Evolutionary conservation across 768 basidiomycete genomes (phyloP), one percentile per base, ranked within the genome.

Genomic region (Panaeolus papilionaceus): DNA sequence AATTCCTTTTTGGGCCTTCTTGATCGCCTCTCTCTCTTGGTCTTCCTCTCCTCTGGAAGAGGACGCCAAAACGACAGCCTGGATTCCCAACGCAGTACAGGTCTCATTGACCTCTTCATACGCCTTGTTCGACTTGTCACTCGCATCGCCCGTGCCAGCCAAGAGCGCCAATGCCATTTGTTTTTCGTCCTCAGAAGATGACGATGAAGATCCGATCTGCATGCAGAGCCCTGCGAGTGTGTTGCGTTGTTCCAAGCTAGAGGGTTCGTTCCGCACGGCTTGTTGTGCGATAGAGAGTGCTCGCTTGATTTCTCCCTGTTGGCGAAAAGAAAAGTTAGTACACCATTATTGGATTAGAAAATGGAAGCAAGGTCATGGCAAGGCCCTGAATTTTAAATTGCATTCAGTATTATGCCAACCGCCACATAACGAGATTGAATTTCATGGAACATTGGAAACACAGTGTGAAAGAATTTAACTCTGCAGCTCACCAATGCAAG

Each of bases 1-100:
- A 62, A 93, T 80, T 1, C 88, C 88, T 72, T 86, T 86, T 72
- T 92, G 91, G 12, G 88, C 88, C 64, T 82, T 79, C 20, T 75
- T 79, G 61, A 83, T 72, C 2, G 85, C 84, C 69, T 76, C 69
- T 66, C 62, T 63, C 8, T 51, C 63, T 62, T 69, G 65, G 42
- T 68, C 44, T 44, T 67, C 64, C 64, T 67, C 68, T 61, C 65
- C 71, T 38, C 65, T 70, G 38, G 70, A 68, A n/a, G 74, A 72
- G 69, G 67, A 66, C 9, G 71, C 69, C 45, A 78, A 78, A 26
- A 85, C 81, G 40, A 89, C 76, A 0, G 89, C 88, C 42, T 81
- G 80, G 38, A 93, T 79, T 49, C 81, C 79, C 54, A 89, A 79
- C 7, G 83, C 82, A 8, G 76, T 75, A 16, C 54, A 58, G 38